These are phyloP conservation scores for Dactylellina cionopaga DNA, from an alignment of 2,329 filamentous ascomycete species.

Conservation along the genomic window DNA sequence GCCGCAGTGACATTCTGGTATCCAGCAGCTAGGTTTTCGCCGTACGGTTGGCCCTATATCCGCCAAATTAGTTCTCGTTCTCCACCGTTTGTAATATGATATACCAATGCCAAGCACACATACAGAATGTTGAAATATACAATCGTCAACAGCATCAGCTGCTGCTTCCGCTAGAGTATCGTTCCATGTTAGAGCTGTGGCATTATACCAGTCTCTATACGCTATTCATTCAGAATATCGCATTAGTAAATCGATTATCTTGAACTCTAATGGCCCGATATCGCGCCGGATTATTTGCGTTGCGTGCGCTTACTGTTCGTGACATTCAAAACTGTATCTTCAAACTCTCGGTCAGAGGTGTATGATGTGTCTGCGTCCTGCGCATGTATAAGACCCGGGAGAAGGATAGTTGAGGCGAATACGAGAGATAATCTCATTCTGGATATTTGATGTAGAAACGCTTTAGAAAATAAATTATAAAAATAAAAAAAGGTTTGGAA, in stretches of 20 bases:
- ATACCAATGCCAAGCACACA: background rate
- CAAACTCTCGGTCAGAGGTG: conserved; percentile 34
- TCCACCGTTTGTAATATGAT: too few species aligned
- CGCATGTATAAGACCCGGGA: background rate
- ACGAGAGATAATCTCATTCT: background rate
- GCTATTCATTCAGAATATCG: conserved; percentile 16
- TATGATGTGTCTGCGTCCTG: conserved; percentile 46
- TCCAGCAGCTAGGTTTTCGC: conserved; percentile 53
- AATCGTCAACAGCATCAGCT: conserved; percentile 31
- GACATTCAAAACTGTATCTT: conserved; percentile 17
- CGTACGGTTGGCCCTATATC: conserved; percentile 45
- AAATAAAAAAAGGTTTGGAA: background rate
- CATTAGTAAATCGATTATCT: too few species aligned
- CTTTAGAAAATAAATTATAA: background rate
- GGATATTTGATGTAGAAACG: background rate
- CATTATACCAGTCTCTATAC: conserved; percentile 52
- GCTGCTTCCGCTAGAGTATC: conserved; percentile 44
- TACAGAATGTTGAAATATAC: conserved; percentile 51
- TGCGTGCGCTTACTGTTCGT: conserved; percentile 45
- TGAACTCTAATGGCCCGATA: background rate
- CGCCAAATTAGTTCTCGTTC: background rate
- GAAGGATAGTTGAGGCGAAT: background rate
- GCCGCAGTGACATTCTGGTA: conserved; percentile 33
- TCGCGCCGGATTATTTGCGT: background rate
- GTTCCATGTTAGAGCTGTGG: conserved; percentile 44